Evolutionary conservation across 169 alveolate species (phyloP).

Genomic region (Eimeria praecox): DNA sequence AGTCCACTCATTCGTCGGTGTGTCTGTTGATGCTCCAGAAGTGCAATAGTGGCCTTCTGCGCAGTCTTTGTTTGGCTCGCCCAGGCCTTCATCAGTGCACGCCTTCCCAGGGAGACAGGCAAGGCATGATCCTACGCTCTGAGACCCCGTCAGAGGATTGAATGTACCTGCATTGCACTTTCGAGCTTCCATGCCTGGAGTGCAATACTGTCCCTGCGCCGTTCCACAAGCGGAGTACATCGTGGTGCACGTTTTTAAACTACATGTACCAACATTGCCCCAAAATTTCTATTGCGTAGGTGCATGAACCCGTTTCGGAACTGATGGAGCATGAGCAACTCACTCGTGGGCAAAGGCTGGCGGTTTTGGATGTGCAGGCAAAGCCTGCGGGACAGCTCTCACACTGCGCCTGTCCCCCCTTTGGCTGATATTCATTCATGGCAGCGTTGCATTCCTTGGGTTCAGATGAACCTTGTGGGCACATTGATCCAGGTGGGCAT

Average conservation of each 20-base stretch:
- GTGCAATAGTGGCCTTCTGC: constrained; percentile 20
- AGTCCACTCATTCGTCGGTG: constrained; percentile 38
- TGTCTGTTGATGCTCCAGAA: background rate
- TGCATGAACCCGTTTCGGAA: background rate
- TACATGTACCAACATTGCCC: background rate
- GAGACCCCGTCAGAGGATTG: constrained; percentile 60
- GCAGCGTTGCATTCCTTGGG: constrained; percentile 17
- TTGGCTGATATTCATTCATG: constrained; percentile 57
- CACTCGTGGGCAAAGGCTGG: constrained; percentile 52
- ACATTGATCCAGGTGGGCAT: constrained; percentile 54
- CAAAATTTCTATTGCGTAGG: background rate
- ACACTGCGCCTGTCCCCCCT: constrained; percentile 12
- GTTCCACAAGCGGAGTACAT: background rate
- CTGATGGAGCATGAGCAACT: background rate
- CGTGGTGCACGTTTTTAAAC: background rate
- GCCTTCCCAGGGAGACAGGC: constrained; percentile 77
- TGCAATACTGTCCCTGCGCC: constrained; percentile 64
- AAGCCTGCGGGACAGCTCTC: constrained; percentile 66
- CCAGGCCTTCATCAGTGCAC: background rate
- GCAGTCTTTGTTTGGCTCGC: background rate
- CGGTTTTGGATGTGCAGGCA: constrained; percentile 29
- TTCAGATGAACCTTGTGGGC: constrained; percentile 67
- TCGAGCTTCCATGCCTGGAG: constrained; percentile 62
- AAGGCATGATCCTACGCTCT: constrained; percentile 52
- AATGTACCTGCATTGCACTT: constrained; percentile 61